These are phyloP conservation scores for Bothriochloa decipiens DNA, from an alignment of 176 grass and related monocot species.

Conservation along the genomic window DNA sequence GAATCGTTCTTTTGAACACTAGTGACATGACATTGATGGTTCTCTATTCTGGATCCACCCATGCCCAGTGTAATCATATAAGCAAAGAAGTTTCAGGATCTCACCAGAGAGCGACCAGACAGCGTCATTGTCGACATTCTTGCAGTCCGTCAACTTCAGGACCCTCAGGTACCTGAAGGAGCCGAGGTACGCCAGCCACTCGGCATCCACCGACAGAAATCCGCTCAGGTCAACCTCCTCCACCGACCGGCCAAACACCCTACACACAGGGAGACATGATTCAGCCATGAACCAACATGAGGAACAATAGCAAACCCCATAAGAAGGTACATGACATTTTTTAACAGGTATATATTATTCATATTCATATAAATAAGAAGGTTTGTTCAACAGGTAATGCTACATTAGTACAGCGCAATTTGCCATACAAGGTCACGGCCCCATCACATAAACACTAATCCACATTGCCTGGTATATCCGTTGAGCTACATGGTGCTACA, in stretches of 20 bases:
- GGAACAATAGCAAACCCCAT: background rate
- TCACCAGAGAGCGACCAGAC: slow-evolving; percentile 76
- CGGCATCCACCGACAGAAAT: slow-evolving; percentile 49
- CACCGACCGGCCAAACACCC: slow-evolving; percentile 68
- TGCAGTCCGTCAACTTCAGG: slow-evolving; percentile 79
- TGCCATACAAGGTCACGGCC: background rate
- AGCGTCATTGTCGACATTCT: slow-evolving; percentile 58
- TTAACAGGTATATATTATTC: background rate
- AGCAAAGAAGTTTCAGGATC: background rate
- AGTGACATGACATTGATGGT: background rate
- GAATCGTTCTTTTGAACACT: background rate
- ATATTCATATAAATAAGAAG: slow-evolving; percentile 1
- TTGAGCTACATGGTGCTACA: slow-evolving; percentile 3
- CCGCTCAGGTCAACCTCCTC: slow-evolving; percentile 74
- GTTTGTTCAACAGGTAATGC: slow-evolving; percentile 10
- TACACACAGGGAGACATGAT: slow-evolving; percentile 26
- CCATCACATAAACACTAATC: background rate
- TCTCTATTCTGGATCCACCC: background rate
- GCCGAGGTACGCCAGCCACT: slow-evolving; percentile 90
- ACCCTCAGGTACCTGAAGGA: slow-evolving; percentile 55
- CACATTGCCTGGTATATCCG: slow-evolving; percentile 12
- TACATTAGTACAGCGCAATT: slow-evolving; percentile 25
- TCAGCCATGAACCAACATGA: background rate
- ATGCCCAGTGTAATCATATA: background rate
- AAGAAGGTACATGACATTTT: background rate